Conservation (phyloP, 2,329 filamentous ascomycete genomes). For the Dothideomycetes sp. region DNA sequence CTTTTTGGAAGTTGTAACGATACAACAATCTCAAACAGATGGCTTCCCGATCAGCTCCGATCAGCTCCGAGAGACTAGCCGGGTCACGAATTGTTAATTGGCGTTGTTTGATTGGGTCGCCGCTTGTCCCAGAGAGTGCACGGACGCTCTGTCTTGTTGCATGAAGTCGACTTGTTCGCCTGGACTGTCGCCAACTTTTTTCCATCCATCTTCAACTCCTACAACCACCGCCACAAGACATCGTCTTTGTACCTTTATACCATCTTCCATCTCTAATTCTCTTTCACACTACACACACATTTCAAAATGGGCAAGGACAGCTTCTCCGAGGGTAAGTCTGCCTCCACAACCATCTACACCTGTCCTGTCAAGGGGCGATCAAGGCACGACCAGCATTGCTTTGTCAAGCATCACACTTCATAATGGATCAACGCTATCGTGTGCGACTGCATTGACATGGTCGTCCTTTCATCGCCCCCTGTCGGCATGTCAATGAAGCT, state of each 20-base stretch:
- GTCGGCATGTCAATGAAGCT: background rate
- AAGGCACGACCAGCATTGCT: too few relatives aligned
- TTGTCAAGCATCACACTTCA: too few relatives aligned
- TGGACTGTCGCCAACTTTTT: slow-evolving; percentile 15
- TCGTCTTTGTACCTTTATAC: too few relatives aligned
- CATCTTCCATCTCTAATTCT: slow-evolving; percentile 14
- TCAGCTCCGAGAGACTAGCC: too few relatives aligned
- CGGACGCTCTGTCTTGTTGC: too few relatives aligned
- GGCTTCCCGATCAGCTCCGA: too few relatives aligned
- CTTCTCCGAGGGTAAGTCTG: slow-evolving; percentile 28
- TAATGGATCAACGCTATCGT: background rate
- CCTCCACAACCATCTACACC: background rate
- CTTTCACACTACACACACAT: slow-evolving; percentile 11
- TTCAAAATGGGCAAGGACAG: slow-evolving; percentile 31
- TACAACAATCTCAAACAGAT: too few relatives aligned
- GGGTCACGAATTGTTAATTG: too few relatives aligned
- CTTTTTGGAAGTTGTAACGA: too few relatives aligned
- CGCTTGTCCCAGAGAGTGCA: too few relatives aligned
- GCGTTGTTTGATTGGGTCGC: too few relatives aligned
- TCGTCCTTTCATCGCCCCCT: background rate
- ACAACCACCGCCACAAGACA: slow-evolving; percentile 6
- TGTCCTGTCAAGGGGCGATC: too few relatives aligned
- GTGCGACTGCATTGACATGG: background rate
- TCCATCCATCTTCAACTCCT: slow-evolving; percentile 10
- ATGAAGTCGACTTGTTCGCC: slow-evolving; percentile 10